A percentile compares a stretch with the other conserved stretches of the same genome.
These are phyloP conservation scores for Sechiopsis laciniata DNA, from an alignment of 306 rosid genomes.

Conservation along the genomic window DNA sequence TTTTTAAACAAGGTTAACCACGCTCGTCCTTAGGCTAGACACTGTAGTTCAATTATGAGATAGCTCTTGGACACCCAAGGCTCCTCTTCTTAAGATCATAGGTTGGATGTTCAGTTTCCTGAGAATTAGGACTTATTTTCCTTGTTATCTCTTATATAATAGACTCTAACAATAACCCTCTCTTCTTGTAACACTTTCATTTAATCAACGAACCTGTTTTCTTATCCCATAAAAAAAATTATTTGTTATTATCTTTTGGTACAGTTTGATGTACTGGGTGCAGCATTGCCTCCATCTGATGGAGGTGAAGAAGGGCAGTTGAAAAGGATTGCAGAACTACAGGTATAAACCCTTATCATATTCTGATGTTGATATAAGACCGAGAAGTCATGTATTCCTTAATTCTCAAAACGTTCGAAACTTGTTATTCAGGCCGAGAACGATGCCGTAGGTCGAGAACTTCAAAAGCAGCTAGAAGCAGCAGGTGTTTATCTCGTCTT, in stretches of 20 bases:
- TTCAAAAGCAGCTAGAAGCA: slow-evolving; percentile 84
- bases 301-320: slow-evolving; percentile 77
- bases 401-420: neutral
- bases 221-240: too few relatives aligned
- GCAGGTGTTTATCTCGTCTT: slow-evolving; percentile 52
- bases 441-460: slow-evolving; percentile 73
- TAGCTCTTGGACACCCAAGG: too few relatives aligned
- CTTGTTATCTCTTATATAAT: too few relatives aligned
- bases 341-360: slow-evolving; percentile 36
- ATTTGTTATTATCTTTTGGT: slow-evolving; percentile 13
- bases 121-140: too few relatives aligned
- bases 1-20: too few relatives aligned
- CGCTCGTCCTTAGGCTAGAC: too few relatives aligned
- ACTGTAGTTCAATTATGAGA: too few relatives aligned
- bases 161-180: too few relatives aligned
- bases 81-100: too few relatives aligned
- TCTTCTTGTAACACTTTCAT: too few relatives aligned
- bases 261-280: slow-evolving; percentile 80
- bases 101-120: too few relatives aligned
- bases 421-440: slow-evolving; percentile 62
- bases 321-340: slow-evolving; percentile 70
- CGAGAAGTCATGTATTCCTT: neutral
- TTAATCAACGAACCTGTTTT: too few relatives aligned
- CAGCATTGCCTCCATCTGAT: slow-evolving; percentile 67
- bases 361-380: neutral